These are phyloP conservation scores for Cyathus striatus DNA, from an alignment of 768 basidiomycete species.

Conservation along the genomic window DNA sequence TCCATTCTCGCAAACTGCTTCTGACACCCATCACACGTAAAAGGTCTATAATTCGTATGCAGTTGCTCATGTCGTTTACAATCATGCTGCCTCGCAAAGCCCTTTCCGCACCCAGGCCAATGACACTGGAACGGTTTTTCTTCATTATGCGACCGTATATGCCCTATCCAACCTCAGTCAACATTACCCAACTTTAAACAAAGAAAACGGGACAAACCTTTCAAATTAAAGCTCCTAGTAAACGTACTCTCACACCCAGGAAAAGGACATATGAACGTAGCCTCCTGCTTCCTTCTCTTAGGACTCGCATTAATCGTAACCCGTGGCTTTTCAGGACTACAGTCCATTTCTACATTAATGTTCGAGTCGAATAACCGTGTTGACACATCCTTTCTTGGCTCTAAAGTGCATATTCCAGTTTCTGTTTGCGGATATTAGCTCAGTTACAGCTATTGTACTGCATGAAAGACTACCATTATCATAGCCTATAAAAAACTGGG, in stretches of 20 bases:
- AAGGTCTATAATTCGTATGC: slow-evolving; percentile 89
- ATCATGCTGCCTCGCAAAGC: slow-evolving; percentile 92
- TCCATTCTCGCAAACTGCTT: slow-evolving; percentile 95
- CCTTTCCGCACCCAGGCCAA: slow-evolving; percentile 92
- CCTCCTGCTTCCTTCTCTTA: slow-evolving; percentile 82
- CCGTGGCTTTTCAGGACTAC: no score
- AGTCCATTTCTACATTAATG: no score
- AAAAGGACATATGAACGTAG: slow-evolving; percentile 79
- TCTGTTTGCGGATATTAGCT: no score
- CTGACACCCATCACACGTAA: slow-evolving; percentile 87
- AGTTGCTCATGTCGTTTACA: slow-evolving; percentile 95
- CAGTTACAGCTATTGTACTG: no score
- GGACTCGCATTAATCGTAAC: slow-evolving; percentile 87
- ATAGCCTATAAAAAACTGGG: no score
- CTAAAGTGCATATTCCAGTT: no score
- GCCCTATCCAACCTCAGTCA: no score
- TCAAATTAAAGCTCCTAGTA: slow-evolving; percentile 90
- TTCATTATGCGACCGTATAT: slow-evolving; percentile 90
- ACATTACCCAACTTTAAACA: no score
- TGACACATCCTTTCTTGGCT: no score
- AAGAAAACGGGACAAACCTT: slow-evolving; percentile 44
- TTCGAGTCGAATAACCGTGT: no score
- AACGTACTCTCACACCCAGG: slow-evolving; percentile 85
- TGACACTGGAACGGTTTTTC: slow-evolving; percentile 94
- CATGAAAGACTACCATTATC: no score